A percentile compares a stretch with the other conserved stretches of the same genome.
phyloP scores from a whole-genome alignment of 2,329 filamentous ascomycete species.

The Ilyonectria destructans region DNA sequence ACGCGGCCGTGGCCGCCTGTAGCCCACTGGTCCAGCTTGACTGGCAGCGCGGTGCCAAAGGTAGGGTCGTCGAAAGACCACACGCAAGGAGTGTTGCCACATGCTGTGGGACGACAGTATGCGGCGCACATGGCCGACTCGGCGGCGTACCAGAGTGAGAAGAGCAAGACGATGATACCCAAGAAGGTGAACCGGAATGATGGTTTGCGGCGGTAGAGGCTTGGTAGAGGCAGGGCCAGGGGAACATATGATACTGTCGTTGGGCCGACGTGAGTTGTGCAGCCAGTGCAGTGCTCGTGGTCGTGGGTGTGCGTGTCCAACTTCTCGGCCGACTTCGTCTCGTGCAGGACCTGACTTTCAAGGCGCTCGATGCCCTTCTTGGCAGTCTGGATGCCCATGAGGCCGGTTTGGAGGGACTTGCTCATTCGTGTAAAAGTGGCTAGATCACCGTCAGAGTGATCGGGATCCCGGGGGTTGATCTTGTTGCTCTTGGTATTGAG shows the following conservation, averaged over 20 bases:
- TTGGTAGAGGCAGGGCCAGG: slow-evolving; percentile 64
- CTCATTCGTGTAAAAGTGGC: slow-evolving; percentile 66
- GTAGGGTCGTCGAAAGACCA: slow-evolving; percentile 73
- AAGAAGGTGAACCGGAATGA: slow-evolving; percentile 65
- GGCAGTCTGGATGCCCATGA: slow-evolving; percentile 68
- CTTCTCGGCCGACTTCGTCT: slow-evolving; percentile 47
- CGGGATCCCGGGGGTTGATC: slow-evolving; percentile 42
- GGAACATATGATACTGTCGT: slow-evolving; percentile 56
- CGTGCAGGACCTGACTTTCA: slow-evolving; percentile 65
- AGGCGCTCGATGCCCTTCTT: slow-evolving; percentile 73
- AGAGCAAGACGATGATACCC: slow-evolving; percentile 62
- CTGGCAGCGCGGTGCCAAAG: slow-evolving; percentile 73
- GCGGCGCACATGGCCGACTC: slow-evolving; percentile 69
- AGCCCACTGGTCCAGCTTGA: slow-evolving; percentile 75
- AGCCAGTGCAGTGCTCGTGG: slow-evolving; percentile 37
- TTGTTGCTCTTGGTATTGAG: slow-evolving; percentile 46
- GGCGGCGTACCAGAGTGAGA: slow-evolving; percentile 68
- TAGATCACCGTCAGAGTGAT: slow-evolving; percentile 59
- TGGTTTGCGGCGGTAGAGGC: slow-evolving; percentile 62
- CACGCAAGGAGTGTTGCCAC: slow-evolving; percentile 64
- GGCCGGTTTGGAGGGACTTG: slow-evolving; percentile 66
- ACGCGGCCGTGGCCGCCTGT: slow-evolving; percentile 67
- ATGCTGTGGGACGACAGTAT: slow-evolving; percentile 71
- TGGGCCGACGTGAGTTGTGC: slow-evolving; percentile 29
- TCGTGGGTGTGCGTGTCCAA: slow-evolving; percentile 34